Evolutionary conservation across 441 rosid genomes (phyloP).

Genomic region (Brassica hybrid): DNA sequence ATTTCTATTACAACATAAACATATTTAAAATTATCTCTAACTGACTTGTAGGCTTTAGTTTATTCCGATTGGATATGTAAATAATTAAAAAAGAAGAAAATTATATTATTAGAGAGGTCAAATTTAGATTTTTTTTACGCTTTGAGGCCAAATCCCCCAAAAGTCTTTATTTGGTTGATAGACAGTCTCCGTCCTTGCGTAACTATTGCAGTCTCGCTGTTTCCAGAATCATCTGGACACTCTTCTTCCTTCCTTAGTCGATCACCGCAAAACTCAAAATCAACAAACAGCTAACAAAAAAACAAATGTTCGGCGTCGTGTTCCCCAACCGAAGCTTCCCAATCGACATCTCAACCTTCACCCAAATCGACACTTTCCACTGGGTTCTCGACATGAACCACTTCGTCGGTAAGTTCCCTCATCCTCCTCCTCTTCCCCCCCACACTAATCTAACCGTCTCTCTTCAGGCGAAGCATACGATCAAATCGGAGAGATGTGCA

Average conservation of each 20-base stretch:
- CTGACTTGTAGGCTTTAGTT: too few species aligned
- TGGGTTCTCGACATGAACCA: constrained; percentile 98
- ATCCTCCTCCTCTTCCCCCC: background rate
- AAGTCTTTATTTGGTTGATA: too few species aligned
- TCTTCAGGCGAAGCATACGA: constrained; percentile 79
- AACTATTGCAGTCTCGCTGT: too few species aligned
- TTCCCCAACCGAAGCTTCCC: constrained; percentile 98
- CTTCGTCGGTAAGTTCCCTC: constrained; percentile 67
- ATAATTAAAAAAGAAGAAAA: too few species aligned
- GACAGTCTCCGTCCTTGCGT: too few species aligned
- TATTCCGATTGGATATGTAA: too few species aligned
- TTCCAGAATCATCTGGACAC: constrained; percentile 30
- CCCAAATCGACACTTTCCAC: constrained; percentile 89
- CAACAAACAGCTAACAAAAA: background rate
- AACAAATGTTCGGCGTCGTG: constrained; percentile 82
- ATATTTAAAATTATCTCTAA: too few species aligned
- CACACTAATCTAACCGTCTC: background rate
- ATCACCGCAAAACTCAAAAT: background rate
- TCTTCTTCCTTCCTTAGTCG: background rate
- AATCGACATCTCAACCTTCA: constrained; percentile 80
- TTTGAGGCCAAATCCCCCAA: too few species aligned
- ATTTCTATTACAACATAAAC: too few species aligned
- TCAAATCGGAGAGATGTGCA: constrained; percentile 78
- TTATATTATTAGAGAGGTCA: too few species aligned
- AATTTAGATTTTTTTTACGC: too few species aligned